Base-by-base conservation (phyloP, 2,329 filamentous ascomycete species). In the Penicillium sp. region DNA sequence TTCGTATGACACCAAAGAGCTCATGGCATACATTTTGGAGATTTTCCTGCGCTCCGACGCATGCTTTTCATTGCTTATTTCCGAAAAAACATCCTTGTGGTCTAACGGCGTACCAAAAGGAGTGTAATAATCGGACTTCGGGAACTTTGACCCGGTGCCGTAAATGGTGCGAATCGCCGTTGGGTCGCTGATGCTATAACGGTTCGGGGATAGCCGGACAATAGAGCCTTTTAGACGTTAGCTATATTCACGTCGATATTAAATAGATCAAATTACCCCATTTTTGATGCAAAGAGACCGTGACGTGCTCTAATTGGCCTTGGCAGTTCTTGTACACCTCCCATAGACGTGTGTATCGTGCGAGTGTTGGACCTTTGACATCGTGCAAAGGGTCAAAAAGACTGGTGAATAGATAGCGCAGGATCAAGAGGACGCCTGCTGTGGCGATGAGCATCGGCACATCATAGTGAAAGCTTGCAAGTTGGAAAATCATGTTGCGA, bases 111-210 rank as follows among this genome's bases (percentile, higher is more conserved):
- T 44, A 24, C 40, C 40, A 44, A 44, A 44, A 3, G 19, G 40
- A 10, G 12, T 33, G 56, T 70, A 70, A 30, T 59, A 69, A 37
- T 59, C 56, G 6, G 64, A 57, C 40, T 71, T 70, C 13, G 26
- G 22, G 33, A 68, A 70, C 26, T 60, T 61, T 24, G 59, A 60
- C 4, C 65, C 65, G 15, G 49, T 45, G 1, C 51, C 59, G 53
- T 69, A 70, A 13, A 71, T 67, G 12, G 38, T 60, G 17, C 57
- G 61, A 2, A 64, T 56, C 1, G 62, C 66, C 9, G 57, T 38
- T 4, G 59, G 42, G 15, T 61, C 57, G 22, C 38, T 56, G n/a
- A 59, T 50, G 24, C 63, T 67, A 51, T 64, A 65, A 17, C 53
- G 58, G 6, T 61, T 61, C 3, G 65, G 65, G 9, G 61, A 61